Evolutionary conservation across 768 basidiomycete genomes (phyloP), one percentile per base, ranked within the genome.

Genomic region (Rhodotorula babjevae): DNA sequence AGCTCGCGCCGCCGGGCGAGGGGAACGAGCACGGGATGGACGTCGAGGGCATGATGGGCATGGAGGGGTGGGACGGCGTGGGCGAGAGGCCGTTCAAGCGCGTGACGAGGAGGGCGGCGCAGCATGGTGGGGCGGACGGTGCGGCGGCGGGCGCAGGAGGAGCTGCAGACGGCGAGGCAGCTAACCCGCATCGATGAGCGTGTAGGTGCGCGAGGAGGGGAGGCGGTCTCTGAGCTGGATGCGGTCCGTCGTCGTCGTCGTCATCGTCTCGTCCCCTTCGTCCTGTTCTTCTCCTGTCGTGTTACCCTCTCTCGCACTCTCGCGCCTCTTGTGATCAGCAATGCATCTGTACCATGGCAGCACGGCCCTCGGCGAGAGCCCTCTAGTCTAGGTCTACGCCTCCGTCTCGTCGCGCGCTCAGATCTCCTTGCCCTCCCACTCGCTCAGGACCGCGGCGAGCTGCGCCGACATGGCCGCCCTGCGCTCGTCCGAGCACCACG

Each of bases 21-120:
- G 12, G 19, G 42, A 27, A 11, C 15, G 73, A 12, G n/a, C 63
- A 50, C 2, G 61, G 64, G 58, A 72, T 72, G 74, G 74, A 76
- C 29, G n/a, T 65, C n/a, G 69, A 71, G 53, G 23, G 47, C 33
- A 31, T 55, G 63, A 31, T 55, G 63, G 61, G 50, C 55, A 69
- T 76, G 68, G 74, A 76, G 11, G 71, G 74, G 18, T 76, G 74
- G 74, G 71, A 75, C 42, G 74, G 74, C 1, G 27, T 65, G 2
- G 67, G 67, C 27, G 74, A 75, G 52, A 31, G 74, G 62, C 74
- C 74, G 27, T 25, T 44, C 15, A 75, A 75, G 64, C 47, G 74
- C 18, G 56, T 69, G 9, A 57, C 67, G 36, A 53, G 69, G 65
- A 50, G 29, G 31, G 29, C 23, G 40, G 0, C 52, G 33, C 12